phyloP scores from a whole-genome alignment of 495 filamentous ascomycete species.

The Thozetella sp. region DNA sequence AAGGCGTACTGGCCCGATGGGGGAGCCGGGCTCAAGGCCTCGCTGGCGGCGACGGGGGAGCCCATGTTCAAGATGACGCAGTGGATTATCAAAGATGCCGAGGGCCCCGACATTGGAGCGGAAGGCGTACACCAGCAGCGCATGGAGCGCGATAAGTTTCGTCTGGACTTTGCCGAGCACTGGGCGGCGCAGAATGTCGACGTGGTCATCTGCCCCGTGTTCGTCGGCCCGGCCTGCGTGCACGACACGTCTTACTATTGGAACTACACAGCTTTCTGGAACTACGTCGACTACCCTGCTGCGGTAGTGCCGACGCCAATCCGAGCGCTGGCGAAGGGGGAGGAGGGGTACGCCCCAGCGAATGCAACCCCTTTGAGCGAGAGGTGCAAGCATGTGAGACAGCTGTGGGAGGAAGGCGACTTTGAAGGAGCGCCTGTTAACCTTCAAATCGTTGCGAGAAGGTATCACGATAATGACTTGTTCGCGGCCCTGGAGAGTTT shows the following conservation, averaged over 20 bases:
- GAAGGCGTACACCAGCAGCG: constrained; percentile 58
- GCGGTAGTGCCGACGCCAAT: constrained; percentile 14
- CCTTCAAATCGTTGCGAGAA: constrained; percentile 14
- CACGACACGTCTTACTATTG: constrained; percentile 65
- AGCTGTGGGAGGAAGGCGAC: constrained; percentile 11
- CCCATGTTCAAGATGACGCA: constrained; percentile 53
- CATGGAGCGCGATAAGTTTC: constrained; percentile 40
- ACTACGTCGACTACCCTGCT: constrained; percentile 63
- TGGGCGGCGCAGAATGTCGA: constrained; percentile 61
- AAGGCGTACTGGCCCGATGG: constrained; percentile 59
- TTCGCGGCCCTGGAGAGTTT: constrained; percentile 8
- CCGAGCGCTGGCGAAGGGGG: constrained; percentile 4
- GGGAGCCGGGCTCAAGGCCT: constrained; percentile 47
- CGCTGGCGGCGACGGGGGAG: constrained; percentile 56
- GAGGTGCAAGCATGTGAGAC: constrained; percentile 5
- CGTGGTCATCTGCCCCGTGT: constrained; percentile 69
- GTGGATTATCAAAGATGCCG: constrained; percentile 51
- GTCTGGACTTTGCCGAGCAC: constrained; percentile 48
- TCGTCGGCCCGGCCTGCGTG: constrained; percentile 60
- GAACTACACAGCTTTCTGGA: constrained; percentile 75
- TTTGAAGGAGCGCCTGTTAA: constrained; percentile 12
- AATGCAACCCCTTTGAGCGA: constrained; percentile 5
- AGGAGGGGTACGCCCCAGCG: background rate
- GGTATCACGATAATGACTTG: constrained; percentile 14
- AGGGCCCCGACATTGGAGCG: constrained; percentile 47